These are phyloP conservation scores for Acanthamoeba divionensis DNA, from an alignment of 208 protist species.

Conservation along the genomic window DNA sequence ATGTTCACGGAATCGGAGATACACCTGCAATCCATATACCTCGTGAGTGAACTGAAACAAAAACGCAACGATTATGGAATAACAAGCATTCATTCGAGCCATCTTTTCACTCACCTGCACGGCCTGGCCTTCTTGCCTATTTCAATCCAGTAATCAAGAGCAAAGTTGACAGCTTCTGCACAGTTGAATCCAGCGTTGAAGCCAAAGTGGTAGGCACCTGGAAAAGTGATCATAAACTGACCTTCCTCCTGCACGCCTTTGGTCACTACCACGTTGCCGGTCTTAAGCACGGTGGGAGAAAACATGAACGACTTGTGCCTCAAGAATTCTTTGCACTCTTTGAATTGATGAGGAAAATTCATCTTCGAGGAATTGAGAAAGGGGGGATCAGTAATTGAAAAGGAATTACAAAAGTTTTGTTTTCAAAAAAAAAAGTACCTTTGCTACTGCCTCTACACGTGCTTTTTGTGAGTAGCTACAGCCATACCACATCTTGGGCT, in stretches of 20 bases:
- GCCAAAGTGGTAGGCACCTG: slow-evolving; percentile 66
- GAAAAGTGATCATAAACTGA: slow-evolving; percentile 71
- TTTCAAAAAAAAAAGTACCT: background rate
- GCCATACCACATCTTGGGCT: slow-evolving; percentile 66
- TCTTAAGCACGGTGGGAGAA: slow-evolving; percentile 40
- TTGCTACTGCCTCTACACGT: slow-evolving; percentile 20
- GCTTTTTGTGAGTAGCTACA: background rate
- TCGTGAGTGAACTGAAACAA: too few species aligned
- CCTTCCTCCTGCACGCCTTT: slow-evolving; percentile 52
- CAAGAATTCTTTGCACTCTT: slow-evolving; percentile 55
- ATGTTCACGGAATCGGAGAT: too few species aligned
- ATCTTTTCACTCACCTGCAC: slow-evolving; percentile 57
- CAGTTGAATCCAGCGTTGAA: slow-evolving; percentile 73
- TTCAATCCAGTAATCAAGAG: slow-evolving; percentile 56
- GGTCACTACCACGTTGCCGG: slow-evolving; percentile 44
- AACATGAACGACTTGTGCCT: slow-evolving; percentile 59
- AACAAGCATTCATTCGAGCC: too few species aligned
- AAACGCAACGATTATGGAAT: too few species aligned
- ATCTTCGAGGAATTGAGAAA: background rate
- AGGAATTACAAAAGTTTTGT: background rate
- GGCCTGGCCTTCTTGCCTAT: slow-evolving; percentile 55
- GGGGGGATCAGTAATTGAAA: background rate
- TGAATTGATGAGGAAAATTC: slow-evolving; percentile 42
- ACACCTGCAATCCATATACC: too few species aligned
- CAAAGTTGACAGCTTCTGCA: slow-evolving; percentile 72